Conservation (phyloP, 306 rosid genomes). For the Nissolia schottii region DNA sequence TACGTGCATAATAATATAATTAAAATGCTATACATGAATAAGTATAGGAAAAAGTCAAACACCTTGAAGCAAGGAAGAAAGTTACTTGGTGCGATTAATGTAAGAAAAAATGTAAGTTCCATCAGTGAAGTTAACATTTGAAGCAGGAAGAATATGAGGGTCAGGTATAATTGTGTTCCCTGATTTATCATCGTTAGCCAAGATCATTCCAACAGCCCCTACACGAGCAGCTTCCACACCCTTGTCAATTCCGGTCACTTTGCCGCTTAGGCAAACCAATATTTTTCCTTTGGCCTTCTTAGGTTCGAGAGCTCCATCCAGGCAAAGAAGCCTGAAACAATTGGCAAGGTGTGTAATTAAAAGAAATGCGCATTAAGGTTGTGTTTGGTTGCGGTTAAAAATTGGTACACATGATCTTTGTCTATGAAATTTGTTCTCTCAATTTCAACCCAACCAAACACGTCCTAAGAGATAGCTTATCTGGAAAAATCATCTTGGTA, state of each 20-base stretch:
- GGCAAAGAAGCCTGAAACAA: slow-evolving; percentile 37
- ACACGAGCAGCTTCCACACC: slow-evolving; percentile 29
- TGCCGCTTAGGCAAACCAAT: slow-evolving; percentile 47
- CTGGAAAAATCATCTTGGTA: background rate
- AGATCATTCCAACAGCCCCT: slow-evolving; percentile 70
- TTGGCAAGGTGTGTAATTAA: background rate
- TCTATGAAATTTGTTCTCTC: too few relatives aligned
- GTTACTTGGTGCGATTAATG: slow-evolving; percentile 47
- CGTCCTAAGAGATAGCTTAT: background rate
- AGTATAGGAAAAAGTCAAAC: background rate
- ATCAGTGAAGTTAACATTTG: slow-evolving; percentile 34
- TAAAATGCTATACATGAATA: background rate
- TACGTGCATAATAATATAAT: background rate
- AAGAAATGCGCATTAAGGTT: background rate
- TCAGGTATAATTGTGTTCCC: slow-evolving; percentile 29
- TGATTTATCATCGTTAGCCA: slow-evolving; percentile 18
- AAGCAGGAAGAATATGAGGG: slow-evolving; percentile 47
- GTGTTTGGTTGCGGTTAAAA: too few relatives aligned
- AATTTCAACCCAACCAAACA: too few relatives aligned
- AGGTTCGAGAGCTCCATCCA: slow-evolving; percentile 39
- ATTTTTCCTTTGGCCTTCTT: slow-evolving; percentile 58
- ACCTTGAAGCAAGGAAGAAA: background rate
- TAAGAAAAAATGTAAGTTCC: slow-evolving; percentile 40
- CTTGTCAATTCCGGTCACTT: slow-evolving; percentile 18
- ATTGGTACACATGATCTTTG: too few relatives aligned